phyloP scores from a whole-genome alignment of 164 flowering plant species.

The Saururus chinensis region DNA sequence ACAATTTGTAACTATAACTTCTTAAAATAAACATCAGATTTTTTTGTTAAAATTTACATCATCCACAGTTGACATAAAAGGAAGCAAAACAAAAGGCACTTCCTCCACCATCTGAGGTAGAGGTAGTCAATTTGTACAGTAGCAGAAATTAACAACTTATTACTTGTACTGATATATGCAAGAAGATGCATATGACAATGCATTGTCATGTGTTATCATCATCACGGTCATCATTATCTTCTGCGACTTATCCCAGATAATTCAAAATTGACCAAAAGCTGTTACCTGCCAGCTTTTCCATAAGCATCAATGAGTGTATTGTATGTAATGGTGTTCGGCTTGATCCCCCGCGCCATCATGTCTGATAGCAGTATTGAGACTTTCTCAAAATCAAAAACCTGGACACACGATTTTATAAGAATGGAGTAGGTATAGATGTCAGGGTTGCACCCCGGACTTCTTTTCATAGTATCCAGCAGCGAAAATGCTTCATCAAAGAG shows the following conservation, averaged over 20 bases:
- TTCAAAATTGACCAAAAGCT: neutral
- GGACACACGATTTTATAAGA: slow-evolving; percentile 84
- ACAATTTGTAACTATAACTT: too few species aligned
- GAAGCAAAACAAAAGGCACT: too few species aligned
- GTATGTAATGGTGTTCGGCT: slow-evolving; percentile 69
- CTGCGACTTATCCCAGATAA: neutral
- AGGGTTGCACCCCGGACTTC: slow-evolving; percentile 44
- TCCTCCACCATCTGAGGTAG: too few species aligned
- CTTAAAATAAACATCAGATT: too few species aligned
- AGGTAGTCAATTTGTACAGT: too few species aligned
- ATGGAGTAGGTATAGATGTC: slow-evolving; percentile 82
- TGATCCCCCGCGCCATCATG: slow-evolving; percentile 55
- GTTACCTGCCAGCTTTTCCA: slow-evolving; percentile 75
- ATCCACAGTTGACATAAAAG: too few species aligned
- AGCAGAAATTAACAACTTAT: too few species aligned
- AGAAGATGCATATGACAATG: too few species aligned
- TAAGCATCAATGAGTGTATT: slow-evolving; percentile 91
- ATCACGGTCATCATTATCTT: too few species aligned
- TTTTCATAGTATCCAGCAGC: slow-evolving; percentile 75
- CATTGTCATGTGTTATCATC: too few species aligned
- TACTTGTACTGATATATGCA: too few species aligned
- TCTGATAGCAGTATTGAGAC: slow-evolving; percentile 58
- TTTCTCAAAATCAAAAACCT: slow-evolving; percentile 47
- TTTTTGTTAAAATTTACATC: too few species aligned
- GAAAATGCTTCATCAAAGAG: slow-evolving; percentile 60